A percentile compares a stretch with the other conserved stretches of the same genome.
Evolutionary conservation across 129 eudicot species (phyloP).

Genomic region (Smallanthus sonchifolius): DNA sequence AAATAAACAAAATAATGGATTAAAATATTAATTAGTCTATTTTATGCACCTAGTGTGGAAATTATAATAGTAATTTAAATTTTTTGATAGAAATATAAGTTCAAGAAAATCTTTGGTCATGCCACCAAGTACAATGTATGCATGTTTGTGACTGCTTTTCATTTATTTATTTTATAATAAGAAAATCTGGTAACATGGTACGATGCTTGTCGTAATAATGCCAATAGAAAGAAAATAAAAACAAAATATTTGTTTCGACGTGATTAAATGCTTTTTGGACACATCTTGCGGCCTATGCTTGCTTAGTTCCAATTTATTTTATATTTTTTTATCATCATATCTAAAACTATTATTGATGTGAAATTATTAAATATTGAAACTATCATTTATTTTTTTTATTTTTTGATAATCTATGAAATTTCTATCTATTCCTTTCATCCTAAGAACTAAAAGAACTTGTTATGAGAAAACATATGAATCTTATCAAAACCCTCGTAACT

Average conservation of each 20-base stretch:
- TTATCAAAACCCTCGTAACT: too few relatives aligned
- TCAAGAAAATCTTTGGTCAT: slow-evolving; percentile 33
- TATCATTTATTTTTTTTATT: not conserved
- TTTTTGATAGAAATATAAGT: not conserved
- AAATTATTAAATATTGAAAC: not conserved
- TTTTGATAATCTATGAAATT: not conserved
- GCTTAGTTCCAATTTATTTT: not conserved
- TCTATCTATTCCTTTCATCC: not conserved
- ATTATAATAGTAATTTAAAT: not conserved
- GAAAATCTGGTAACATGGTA: slow-evolving; percentile 42
- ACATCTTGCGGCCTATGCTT: slow-evolving; percentile 24
- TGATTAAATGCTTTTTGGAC: slow-evolving; percentile 31
- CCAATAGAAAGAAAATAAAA: slow-evolving; percentile 15
- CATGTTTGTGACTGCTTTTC: slow-evolving; percentile 31
- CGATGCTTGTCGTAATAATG: slow-evolving; percentile 45
- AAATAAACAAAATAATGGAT: not conserved
- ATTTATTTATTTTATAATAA: slow-evolving; percentile 22
- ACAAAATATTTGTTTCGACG: slow-evolving; percentile 27
- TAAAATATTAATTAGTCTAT: not conserved
- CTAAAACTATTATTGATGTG: slow-evolving; percentile 13
- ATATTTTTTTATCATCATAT: not conserved
- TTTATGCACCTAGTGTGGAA: not conserved
- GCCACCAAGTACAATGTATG: slow-evolving; percentile 39
- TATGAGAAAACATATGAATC: too few relatives aligned
- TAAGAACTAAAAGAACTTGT: too few relatives aligned